Evolutionary conservation across 2,329 filamentous ascomycete genomes (phyloP).

Genomic region (Aspergillus eucalypticola): DNA sequence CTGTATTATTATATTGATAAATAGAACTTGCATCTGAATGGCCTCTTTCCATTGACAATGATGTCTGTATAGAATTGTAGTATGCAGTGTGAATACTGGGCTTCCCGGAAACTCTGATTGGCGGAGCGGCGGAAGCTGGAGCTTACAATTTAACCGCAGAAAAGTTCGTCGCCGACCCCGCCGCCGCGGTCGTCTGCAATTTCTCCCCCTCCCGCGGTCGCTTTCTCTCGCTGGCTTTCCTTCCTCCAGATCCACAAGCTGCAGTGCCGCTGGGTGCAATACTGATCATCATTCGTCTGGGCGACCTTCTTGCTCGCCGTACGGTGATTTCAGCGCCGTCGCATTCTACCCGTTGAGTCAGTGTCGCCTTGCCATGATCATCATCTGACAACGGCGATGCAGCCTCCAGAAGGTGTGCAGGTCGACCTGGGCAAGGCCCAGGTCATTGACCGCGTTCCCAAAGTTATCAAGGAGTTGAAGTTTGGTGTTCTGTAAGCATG

Average conservation of each 20-base stretch:
- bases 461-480: constrained; percentile 88
- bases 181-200: constrained; percentile 22
- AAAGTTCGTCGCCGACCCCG: constrained; percentile 32
- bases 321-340: constrained; percentile 9
- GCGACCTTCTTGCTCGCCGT: background rate
- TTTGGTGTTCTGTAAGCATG: constrained; percentile 80
- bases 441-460: constrained; percentile 83
- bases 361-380: constrained; percentile 39
- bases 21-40: background rate
- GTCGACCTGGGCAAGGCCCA: constrained; percentile 71
- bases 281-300: too few relatives aligned
- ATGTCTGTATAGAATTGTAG: background rate
- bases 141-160: constrained; percentile 19
- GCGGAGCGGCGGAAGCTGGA: constrained; percentile 17
- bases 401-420: constrained; percentile 45
- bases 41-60: background rate
- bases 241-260: constrained; percentile 1
- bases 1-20: constrained; percentile 7
- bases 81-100: background rate
- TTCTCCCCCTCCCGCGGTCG: constrained; percentile 16
- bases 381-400: constrained; percentile 40
- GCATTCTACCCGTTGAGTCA: constrained; percentile 21
- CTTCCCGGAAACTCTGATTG: constrained; percentile 20
- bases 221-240: background rate
- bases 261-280: background rate